Evolutionary conservation across 2,329 filamentous ascomycete species (phyloP), one percentile per base, ranked within the genome.

Genomic region (Talaromyces sp.): DNA sequence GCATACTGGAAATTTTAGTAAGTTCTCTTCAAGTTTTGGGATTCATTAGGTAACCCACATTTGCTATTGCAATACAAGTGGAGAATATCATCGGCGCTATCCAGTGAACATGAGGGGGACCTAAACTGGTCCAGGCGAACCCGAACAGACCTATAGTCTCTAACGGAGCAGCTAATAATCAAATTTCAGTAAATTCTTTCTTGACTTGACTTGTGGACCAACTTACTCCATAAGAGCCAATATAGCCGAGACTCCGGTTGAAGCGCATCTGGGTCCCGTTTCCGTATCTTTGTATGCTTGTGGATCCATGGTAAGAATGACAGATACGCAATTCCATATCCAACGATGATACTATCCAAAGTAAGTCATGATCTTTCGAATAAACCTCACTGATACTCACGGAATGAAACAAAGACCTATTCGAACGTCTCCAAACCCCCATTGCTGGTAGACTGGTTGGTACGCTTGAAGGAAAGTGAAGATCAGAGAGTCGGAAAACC

Each of bases 391-490:
- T 13, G 8, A 37, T 33, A 77, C 77, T 72, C 70, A 79, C 74
- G 86, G 81, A 33, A 87, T 77, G 73, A 88, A 87, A 3, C 81
- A 76, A 43, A 86, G 77, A 9, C 83, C 83, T 35, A 80, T 76
- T 2, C 78, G 74, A 27, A 83, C 75, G 14, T 77, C 78, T 2
- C 74, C 74, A 72, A 90, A 89, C 7, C 79, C 68, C 85, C 86
- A 90, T 67, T 88, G 82, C 64, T 80, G 76, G 68, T 87, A 87
- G 8, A 90, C 87, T 0, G 84, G 80, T 0, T 79, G 76, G 70
- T 87, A 89, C 0, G 84, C 86, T 70, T 89, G 84, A 41, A 89
- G 82, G 74, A 88, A 88, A 74, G 85, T 87, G 76, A 89, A 89
- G 71, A 89, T 88, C 24, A 89, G 79, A 0, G 86, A 84, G 67